These are phyloP conservation scores for Boletus mariae DNA, from an alignment of 1,284 basidiomycete species.

Conservation along the genomic window DNA sequence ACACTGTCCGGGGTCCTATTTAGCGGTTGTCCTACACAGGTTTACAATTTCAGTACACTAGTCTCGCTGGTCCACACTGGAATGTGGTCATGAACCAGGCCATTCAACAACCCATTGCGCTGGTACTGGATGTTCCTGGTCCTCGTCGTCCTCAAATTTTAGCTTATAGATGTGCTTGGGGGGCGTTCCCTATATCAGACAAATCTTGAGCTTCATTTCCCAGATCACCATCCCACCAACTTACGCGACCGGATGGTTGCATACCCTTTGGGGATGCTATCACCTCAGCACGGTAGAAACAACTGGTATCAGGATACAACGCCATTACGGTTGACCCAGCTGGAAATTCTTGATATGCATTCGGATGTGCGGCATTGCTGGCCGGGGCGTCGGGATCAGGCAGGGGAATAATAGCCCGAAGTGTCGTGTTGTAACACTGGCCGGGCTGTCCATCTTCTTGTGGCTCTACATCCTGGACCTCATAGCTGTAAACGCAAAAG, in stretches of 20 bases:
- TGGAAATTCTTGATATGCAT: conserved; percentile 68
- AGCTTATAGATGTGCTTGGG: conserved; percentile 62
- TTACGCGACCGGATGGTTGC: conserved; percentile 47
- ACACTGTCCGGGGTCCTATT: conserved; percentile 16
- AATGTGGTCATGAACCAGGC: conserved; percentile 40
- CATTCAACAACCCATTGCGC: conserved; percentile 77
- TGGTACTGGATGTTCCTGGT: conserved; percentile 67
- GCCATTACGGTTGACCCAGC: conserved; percentile 73
- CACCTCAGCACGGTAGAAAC: conserved; percentile 81
- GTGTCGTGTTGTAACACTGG: conserved; percentile 64
- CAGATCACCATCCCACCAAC: conserved; percentile 17
- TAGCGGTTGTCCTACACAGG: neutral
- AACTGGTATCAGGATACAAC: conserved; percentile 81
- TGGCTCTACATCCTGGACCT: conserved; percentile 77
- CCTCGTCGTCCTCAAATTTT: conserved; percentile 80
- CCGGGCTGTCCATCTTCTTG: conserved; percentile 73
- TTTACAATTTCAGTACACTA: neutral
- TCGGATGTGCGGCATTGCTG: conserved; percentile 58
- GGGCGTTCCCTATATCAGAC: conserved; percentile 31
- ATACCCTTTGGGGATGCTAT: conserved; percentile 60
- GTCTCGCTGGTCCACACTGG: neutral
- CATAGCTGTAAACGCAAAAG: conserved; percentile 49
- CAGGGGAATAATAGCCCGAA: conserved; percentile 69
- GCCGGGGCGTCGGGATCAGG: conserved; percentile 62
- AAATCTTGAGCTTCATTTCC: conserved; percentile 1